Conservation (phyloP, 2,329 filamentous ascomycete species). For the Nemania abortiva region DNA sequence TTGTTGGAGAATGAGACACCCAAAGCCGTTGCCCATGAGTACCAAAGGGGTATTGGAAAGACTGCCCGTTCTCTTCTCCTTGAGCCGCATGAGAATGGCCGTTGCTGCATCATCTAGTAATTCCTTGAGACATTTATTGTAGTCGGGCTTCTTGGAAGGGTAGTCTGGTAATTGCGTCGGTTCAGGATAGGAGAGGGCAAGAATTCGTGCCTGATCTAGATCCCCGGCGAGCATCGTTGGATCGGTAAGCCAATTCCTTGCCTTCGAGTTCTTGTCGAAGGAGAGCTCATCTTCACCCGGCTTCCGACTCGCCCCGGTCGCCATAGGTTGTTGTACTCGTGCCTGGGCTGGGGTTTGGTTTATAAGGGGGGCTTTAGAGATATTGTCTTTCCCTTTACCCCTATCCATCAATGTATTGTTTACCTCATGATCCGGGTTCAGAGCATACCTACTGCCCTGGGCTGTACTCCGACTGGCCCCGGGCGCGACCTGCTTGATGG, state of each 20-base stretch:
- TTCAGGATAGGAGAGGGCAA: constrained; percentile 1
- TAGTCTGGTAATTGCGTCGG: background rate
- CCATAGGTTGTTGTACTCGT: background rate
- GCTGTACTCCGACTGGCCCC: no score
- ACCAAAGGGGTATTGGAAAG: background rate
- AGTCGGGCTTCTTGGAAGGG: background rate
- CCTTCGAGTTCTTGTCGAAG: background rate
- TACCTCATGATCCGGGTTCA: no score
- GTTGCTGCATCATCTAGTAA: background rate
- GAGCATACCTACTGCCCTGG: no score
- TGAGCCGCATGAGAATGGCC: background rate
- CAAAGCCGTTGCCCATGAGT: background rate
- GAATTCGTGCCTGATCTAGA: background rate
- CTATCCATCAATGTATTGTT: no score
- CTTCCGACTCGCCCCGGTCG: background rate
- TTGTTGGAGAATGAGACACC: background rate
- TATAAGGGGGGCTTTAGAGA: no score
- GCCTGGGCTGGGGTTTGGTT: background rate
- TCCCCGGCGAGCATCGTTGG: background rate
- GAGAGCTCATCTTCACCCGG: background rate
- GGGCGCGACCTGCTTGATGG: no score
- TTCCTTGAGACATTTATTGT: background rate
- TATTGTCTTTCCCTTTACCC: no score
- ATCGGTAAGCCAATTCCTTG: background rate
- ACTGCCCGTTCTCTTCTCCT: background rate